Evolutionary conservation across 805 yeast species (phyloP).

Genomic region (Cyberlindnera petersonii): DNA sequence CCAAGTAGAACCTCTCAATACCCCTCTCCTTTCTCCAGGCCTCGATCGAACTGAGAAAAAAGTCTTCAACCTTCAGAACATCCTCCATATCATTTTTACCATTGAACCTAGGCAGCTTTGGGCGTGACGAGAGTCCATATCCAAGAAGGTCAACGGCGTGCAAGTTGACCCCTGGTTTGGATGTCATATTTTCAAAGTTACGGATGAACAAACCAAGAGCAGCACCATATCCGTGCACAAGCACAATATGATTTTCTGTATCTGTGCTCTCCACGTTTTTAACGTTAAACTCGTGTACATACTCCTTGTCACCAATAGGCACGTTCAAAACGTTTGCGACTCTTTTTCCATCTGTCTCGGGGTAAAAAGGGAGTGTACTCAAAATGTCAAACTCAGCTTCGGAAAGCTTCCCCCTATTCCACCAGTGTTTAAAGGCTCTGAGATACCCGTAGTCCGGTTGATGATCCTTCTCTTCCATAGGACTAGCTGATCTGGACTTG

Average conservation of each 20-base stretch:
- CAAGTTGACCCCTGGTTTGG: constrained; percentile 48
- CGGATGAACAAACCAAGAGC: constrained; percentile 71
- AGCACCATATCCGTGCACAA: constrained; percentile 86
- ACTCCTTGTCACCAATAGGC: constrained; percentile 44
- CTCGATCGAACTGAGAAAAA: constrained; percentile 48
- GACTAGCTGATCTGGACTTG: not conserved
- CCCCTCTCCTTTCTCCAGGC: constrained; percentile 48
- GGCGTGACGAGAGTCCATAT: constrained; percentile 59
- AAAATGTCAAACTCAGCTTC: constrained; percentile 49
- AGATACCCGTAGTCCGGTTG: constrained; percentile 19
- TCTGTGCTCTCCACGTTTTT: constrained; percentile 37
- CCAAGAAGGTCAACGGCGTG: constrained; percentile 63
- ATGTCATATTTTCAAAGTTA: constrained; percentile 50
- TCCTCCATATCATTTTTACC: constrained; percentile 25
- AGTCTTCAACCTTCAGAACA: constrained; percentile 30
- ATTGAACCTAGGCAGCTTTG: constrained; percentile 29
- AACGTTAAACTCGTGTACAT: constrained; percentile 70
- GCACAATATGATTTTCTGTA: constrained; percentile 46
- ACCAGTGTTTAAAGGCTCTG: constrained; percentile 43
- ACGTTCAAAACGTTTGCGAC: constrained; percentile 48
- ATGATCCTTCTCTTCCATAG: not conserved
- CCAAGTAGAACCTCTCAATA: constrained; percentile 49
- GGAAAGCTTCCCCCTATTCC: constrained; percentile 31
- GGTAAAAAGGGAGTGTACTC: constrained; percentile 55
- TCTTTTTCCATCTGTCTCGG: constrained; percentile 47